Evolutionary conservation across 1,139 yeast species (phyloP), one percentile per base, ranked within the genome.

Genomic region (Pichia sp.): DNA sequence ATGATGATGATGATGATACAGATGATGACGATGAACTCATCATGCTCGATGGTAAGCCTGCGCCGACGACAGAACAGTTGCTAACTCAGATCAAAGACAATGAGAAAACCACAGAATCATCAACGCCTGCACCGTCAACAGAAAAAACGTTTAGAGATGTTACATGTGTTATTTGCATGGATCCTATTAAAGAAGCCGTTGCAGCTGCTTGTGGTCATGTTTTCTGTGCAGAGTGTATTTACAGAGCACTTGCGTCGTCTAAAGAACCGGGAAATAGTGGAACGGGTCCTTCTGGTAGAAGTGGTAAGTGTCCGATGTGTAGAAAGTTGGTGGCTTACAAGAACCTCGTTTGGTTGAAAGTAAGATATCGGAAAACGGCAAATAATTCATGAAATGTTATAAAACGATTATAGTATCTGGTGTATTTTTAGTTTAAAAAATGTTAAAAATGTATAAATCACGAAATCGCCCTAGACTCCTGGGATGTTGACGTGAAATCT

Each of bases 181-280:
- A 77, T 12, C 69, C 72, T 10, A 78, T 80, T 2, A 70, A 67
- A 17, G 57, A 63, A 10, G 71, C 81, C 2, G 67, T 72, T 20
- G 72, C 73, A 22, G 68, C 79, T 4, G 74, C 76, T 0, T 79
- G 84, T 61, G 83, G 83, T 0, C 84, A 79, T 59, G 62, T 75
- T 8, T 77, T 71, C 54, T 79, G 84, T 57, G 65, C 70, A 8
- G 72, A 71, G 32, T 79, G 83, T 58, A 64, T 76, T 11, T 77
- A 72, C 57, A 68, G 69, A 40, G 76, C 80, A 45, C 63, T 78
- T 28, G 72, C 76, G 17, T 34, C 45, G 6, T 46, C 52, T 2
- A 18, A 19, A n/a, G 49, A 34, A n/a, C 35, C 48, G 6, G 45
- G 42, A 6, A 19, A 22, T 30, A 34, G 40, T 17, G 34, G 40